Percentiles rank a stretch among this genome's conserved stretches.
phyloP scores from a whole-genome alignment of 2,329 filamentous ascomycete genomes.

The Cladobotryum mycophilum region DNA sequence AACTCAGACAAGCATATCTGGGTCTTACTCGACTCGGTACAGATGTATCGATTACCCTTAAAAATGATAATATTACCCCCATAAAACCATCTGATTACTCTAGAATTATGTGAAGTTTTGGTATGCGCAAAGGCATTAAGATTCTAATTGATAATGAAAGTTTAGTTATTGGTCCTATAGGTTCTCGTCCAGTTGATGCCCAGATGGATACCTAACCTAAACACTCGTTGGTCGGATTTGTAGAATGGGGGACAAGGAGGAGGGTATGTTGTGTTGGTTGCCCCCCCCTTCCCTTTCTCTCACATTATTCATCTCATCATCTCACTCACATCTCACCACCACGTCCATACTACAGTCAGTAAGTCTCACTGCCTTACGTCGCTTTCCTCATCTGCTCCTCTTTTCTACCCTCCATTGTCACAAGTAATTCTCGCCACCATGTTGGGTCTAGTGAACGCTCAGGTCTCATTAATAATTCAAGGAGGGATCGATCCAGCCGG shows the following conservation, averaged over 20 bases:
- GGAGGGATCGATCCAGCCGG: slow-evolving; percentile 12
- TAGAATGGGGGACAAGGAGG: too few relatives aligned
- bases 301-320: not conserved
- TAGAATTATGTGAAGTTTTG: too few relatives aligned
- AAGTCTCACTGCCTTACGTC: not conserved
- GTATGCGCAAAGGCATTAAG: too few relatives aligned
- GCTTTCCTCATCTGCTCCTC: not conserved
- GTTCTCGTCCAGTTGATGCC: too few relatives aligned
- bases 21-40: not conserved
- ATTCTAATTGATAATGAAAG: too few relatives aligned
- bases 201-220: too few relatives aligned
- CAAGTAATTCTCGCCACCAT: slow-evolving; percentile 6
- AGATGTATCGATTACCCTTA: slow-evolving; percentile 14
- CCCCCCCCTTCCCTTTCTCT: not conserved
- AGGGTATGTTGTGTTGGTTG: too few relatives aligned
- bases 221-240: too few relatives aligned
- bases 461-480: slow-evolving; percentile 14
- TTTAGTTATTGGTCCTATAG: too few relatives aligned
- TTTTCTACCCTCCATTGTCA: slow-evolving; percentile 9
- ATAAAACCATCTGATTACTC: slow-evolving; percentile 14
- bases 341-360: not conserved
- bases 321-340: not conserved
- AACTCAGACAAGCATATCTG: slow-evolving; percentile 7
- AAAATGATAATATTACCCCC: slow-evolving; percentile 12
- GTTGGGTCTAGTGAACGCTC: slow-evolving; percentile 18